These are phyloP conservation scores for Elsinoe perseae DNA, from an alignment of 2,329 filamentous ascomycete species.

Conservation along the genomic window DNA sequence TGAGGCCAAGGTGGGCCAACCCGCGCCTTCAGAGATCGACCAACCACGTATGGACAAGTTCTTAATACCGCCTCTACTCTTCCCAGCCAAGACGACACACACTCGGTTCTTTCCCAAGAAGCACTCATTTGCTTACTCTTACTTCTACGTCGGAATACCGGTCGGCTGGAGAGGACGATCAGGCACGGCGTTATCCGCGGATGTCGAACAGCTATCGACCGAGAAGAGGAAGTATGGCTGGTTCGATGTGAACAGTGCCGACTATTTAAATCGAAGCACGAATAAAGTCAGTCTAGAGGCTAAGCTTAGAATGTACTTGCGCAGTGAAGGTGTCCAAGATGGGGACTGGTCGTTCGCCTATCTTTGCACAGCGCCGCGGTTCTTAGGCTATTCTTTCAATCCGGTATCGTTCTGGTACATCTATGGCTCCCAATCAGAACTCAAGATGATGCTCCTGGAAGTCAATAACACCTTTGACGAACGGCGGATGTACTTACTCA, in stretches of 20 bases:
- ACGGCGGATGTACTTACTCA: constrained; percentile 57
- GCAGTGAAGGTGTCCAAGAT: constrained; percentile 49
- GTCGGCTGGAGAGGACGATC: constrained; percentile 52
- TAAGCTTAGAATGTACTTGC: constrained; percentile 56
- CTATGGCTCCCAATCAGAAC: constrained; percentile 50
- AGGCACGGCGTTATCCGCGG: constrained; percentile 50
- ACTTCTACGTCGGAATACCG: constrained; percentile 61
- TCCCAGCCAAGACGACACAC: constrained; percentile 60
- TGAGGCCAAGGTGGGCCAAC: not conserved
- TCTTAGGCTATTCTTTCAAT: constrained; percentile 65
- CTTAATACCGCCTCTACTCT: constrained; percentile 44
- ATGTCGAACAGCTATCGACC: constrained; percentile 21
- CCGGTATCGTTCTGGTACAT: constrained; percentile 75
- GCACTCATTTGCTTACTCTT: constrained; percentile 63
- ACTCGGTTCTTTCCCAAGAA: constrained; percentile 58
- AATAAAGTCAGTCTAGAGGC: constrained; percentile 49
- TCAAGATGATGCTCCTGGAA: constrained; percentile 61
- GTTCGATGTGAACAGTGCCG: constrained; percentile 52
- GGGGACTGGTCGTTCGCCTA: constrained; percentile 59
- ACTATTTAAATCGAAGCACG: constrained; percentile 54
- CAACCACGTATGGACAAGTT: constrained; percentile 25
- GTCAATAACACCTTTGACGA: constrained; percentile 74
- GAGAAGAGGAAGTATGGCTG: constrained; percentile 38
- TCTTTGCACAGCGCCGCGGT: constrained; percentile 60
- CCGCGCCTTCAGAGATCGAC: not conserved